Base-by-base conservation (phyloP, 78 protist genomes). In the Speleostelium caveatum region DNA sequence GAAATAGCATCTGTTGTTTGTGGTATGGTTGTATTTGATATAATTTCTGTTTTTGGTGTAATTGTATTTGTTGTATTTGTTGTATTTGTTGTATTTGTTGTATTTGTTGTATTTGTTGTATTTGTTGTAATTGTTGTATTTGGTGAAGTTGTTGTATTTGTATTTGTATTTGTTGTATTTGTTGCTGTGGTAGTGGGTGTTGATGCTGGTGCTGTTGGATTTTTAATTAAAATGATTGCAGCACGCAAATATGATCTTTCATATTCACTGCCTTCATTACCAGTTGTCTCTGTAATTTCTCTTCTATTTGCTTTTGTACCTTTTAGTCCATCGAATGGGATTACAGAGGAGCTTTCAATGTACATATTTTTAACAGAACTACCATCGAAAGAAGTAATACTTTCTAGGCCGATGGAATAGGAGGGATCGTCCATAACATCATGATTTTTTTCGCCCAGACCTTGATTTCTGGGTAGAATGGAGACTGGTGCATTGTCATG, bases 161-260 rank as follows among this genome's bases (percentile, higher is more conserved):
- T n/a, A n/a, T n/a, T n/a, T n/a, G n/a, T 62, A 30, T 21, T 24
- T 2, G 35, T 14, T 62, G 69, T 0, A 30, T 12, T 14, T 30
- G 35, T 28, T 19, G 69, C 22, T 8, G 68, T 33, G 33, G 69
- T 62, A 62, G 69, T 62, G 6, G 69, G 24, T 33, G 69, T 62
- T 21, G 39, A 32, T 62, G 69, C 2, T 21, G 68, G 22, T 24
- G 28, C 38, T 28, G 68, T 33, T 32, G 63, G 7, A 62, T n/a
- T 33, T 32, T 12, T 24, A 62, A 32, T 62, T 33, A 62, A 62
- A 62, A 62, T 3, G 12, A 62, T 19, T 32, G 42, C 8, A 62
- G 33, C 33, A 19, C 69, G 6, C 24, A 12, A 39, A 62, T 62
- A 62, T 12, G 33, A 22, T 62, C 33, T 62, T 28, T 62, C 41